Evolutionary conservation across 352 stramenopile species (phyloP).

Genomic region (Phytophthora pluvialis): DNA sequence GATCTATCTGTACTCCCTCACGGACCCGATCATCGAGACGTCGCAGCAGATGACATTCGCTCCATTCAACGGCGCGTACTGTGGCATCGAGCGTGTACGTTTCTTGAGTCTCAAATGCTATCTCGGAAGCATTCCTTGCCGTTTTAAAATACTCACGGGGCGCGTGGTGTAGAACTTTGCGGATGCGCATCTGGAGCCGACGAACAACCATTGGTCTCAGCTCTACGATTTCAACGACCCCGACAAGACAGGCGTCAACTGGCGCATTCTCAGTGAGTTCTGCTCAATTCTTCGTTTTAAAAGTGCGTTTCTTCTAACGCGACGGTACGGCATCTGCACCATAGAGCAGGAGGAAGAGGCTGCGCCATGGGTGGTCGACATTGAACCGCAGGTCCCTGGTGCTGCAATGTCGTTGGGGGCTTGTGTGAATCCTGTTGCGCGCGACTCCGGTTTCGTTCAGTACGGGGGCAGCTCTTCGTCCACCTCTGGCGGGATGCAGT

Average conservation of each 20-base stretch:
- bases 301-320: constrained; percentile 4
- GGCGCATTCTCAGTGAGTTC: constrained; percentile 61
- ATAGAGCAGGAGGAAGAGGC: constrained; percentile 53
- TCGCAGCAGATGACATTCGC: constrained; percentile 86
- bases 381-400: constrained; percentile 49
- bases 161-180: constrained; percentile 59
- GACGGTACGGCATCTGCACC: background rate
- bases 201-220: constrained; percentile 91
- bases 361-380: constrained; percentile 55
- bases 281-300: background rate
- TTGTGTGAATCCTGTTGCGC: constrained; percentile 69
- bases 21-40: constrained; percentile 93
- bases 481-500: constrained; percentile 46
- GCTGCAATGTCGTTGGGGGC: constrained; percentile 41
- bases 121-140: background rate
- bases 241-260: constrained; percentile 78
- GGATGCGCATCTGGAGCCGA: constrained; percentile 75
- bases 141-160: background rate
- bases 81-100: constrained; percentile 58
- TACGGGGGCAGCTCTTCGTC: constrained; percentile 50
- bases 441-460: constrained; percentile 61
- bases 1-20: constrained; percentile 91
- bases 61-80: constrained; percentile 90
- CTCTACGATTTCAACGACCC: constrained; percentile 94
- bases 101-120: background rate